phyloP scores from a whole-genome alignment of 2,329 filamentous ascomycete species.

The Fusarium sp. region DNA sequence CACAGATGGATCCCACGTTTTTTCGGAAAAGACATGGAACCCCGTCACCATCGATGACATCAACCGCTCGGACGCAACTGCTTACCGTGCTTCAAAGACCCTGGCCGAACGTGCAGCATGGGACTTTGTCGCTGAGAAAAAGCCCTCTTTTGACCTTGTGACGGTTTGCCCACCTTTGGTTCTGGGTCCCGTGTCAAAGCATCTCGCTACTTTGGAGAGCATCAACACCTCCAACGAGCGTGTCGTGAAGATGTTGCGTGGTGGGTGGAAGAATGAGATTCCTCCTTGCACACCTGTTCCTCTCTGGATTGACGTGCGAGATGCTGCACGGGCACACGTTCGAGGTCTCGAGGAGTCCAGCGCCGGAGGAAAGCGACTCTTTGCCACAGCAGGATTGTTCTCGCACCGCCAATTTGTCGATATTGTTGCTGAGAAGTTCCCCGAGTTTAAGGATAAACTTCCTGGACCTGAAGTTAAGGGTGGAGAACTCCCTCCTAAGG shows the following conservation, averaged over 20 bases:
- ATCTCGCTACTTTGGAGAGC: conserved; percentile 56
- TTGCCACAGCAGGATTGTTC: conserved; percentile 61
- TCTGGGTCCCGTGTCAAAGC: conserved; percentile 63
- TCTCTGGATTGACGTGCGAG: conserved; percentile 67
- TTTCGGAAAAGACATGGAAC: conserved; percentile 65
- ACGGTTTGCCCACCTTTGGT: conserved; percentile 68
- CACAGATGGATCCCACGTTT: conserved; percentile 54
- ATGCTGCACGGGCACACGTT: conserved; percentile 65
- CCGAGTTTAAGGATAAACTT: conserved; percentile 60
- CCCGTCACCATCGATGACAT: conserved; percentile 61
- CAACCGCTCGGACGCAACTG: conserved; percentile 52
- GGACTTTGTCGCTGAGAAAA: conserved; percentile 60
- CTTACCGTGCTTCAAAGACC: conserved; percentile 67
- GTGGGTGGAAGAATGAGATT: conserved; percentile 60
- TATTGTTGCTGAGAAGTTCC: conserved; percentile 60
- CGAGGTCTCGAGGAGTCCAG: conserved; percentile 60
- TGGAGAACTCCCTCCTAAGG: conserved; percentile 54
- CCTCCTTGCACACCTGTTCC: conserved; percentile 55
- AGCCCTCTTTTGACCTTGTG: conserved; percentile 61
- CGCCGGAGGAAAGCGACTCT: conserved; percentile 63
- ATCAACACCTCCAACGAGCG: conserved; percentile 67
- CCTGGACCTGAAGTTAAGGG: conserved; percentile 58
- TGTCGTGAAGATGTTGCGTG: conserved; percentile 62
- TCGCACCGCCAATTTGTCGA: conserved; percentile 58
- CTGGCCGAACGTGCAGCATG: conserved; percentile 65